Conservation (phyloP, 441 rosid species). For the Metrosideros polymorpha region DNA sequence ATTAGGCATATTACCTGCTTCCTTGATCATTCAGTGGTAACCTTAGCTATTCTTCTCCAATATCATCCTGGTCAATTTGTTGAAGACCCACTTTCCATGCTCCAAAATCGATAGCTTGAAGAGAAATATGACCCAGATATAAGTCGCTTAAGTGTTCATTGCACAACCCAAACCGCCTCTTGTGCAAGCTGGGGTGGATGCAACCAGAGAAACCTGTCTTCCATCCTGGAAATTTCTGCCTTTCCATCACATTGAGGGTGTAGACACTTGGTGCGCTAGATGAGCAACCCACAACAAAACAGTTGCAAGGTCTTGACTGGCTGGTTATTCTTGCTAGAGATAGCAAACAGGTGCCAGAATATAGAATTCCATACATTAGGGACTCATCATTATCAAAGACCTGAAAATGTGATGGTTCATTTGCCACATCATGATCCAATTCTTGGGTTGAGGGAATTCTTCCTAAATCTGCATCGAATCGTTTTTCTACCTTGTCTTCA, state of each 20-base stretch:
- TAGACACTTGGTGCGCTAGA: conserved; percentile 68
- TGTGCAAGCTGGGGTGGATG: conserved; percentile 81
- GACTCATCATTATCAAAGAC: conserved; percentile 47
- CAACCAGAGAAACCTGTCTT: conserved; percentile 80
- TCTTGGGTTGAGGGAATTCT: conserved; percentile 43
- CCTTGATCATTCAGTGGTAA: neutral
- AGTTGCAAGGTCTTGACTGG: conserved; percentile 63
- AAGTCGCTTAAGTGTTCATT: conserved; percentile 60
- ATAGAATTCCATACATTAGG: conserved; percentile 55
- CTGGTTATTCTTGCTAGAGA: conserved; percentile 72
- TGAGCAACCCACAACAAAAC: conserved; percentile 66
- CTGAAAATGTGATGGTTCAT: conserved; percentile 22
- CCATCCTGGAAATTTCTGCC: conserved; percentile 95
- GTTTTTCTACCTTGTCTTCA: conserved; percentile 64
- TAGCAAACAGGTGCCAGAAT: conserved; percentile 57
- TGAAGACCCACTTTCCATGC: conserved; percentile 38
- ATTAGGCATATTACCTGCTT: neutral
- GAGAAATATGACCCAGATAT: conserved; percentile 65
- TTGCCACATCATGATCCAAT: conserved; percentile 36
- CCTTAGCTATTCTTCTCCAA: neutral
- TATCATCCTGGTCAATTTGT: neutral
- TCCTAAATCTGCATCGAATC: conserved; percentile 54
- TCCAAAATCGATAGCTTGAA: conserved; percentile 76
- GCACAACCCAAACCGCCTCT: conserved; percentile 74
- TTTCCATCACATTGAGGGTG: conserved; percentile 80